Evolutionary conservation across 2,329 filamentous ascomycete species (phyloP).

Genomic region (Basipetospora chlamydospora): DNA sequence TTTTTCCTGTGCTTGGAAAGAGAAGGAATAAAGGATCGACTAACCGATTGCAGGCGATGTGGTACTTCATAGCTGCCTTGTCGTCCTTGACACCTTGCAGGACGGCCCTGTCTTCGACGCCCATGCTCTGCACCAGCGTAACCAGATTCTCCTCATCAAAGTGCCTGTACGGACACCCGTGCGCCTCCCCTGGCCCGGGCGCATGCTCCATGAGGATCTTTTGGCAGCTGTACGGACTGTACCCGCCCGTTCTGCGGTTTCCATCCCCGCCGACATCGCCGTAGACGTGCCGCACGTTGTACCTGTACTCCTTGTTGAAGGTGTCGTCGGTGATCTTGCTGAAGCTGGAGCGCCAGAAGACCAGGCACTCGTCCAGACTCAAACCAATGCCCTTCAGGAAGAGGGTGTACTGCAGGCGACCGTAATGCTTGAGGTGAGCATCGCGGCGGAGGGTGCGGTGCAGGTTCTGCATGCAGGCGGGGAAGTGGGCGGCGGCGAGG

Average conservation of each 20-base stretch:
- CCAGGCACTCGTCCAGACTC: constrained; percentile 74
- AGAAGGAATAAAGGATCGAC: constrained; percentile 12
- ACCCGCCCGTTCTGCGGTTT: constrained; percentile 74
- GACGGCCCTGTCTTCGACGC: constrained; percentile 63
- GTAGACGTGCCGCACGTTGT: constrained; percentile 91
- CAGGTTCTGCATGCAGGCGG: constrained; percentile 85
- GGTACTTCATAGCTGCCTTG: constrained; percentile 74
- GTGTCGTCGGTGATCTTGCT: constrained; percentile 78
- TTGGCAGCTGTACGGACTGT: constrained; percentile 85
- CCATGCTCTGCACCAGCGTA: constrained; percentile 59
- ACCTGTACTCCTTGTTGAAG: constrained; percentile 95
- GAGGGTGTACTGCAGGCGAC: constrained; percentile 83
- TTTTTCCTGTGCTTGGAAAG: no score
- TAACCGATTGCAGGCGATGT: constrained; percentile 87
- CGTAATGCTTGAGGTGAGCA: constrained; percentile 83
- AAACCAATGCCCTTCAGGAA: constrained; percentile 95
- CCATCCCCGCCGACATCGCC: constrained; percentile 89
- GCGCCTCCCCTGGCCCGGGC: constrained; percentile 72
- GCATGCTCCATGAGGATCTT: constrained; percentile 85
- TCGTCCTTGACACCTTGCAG: constrained; percentile 76
- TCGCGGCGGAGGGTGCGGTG: constrained; percentile 78
- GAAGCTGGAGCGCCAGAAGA: constrained; percentile 86
- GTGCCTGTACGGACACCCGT: constrained; percentile 94
- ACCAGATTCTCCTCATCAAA: constrained; percentile 81
- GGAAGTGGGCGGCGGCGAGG: constrained; percentile 70